Conservation (phyloP, 1,284 basidiomycete species). For the Fomitopsis palustris region DNA sequence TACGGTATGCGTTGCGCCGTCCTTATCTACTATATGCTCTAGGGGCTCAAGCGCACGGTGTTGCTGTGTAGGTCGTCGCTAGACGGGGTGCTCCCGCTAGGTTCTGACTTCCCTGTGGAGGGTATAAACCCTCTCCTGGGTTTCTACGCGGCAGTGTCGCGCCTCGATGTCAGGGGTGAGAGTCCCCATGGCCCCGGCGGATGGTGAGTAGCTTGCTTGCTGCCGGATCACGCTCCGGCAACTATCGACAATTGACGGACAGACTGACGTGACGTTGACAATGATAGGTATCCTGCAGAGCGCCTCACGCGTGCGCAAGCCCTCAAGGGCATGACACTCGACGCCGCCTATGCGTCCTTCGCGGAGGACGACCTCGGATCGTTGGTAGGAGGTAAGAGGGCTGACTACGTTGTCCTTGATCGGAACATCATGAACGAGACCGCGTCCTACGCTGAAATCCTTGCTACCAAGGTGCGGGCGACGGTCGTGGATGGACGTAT, state of each 20-base stretch:
- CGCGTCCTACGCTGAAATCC: constrained; percentile 52
- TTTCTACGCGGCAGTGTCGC: constrained; percentile 84
- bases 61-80: constrained; percentile 40
- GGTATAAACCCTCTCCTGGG: constrained; percentile 76
- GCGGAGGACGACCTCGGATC: constrained; percentile 69
- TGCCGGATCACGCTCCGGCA: background rate
- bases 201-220: constrained; percentile 51
- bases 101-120: constrained; percentile 92
- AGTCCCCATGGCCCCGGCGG: constrained; percentile 81
- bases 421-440: constrained; percentile 66
- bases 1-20: constrained; percentile 45
- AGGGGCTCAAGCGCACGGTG: constrained; percentile 1
- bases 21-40: background rate
- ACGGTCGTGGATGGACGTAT: constrained; percentile 76
- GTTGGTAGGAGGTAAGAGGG: constrained; percentile 71
- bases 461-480: constrained; percentile 50
- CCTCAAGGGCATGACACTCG: constrained; percentile 82
- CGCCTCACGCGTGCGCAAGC: constrained; percentile 73
- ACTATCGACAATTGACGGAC: background rate
- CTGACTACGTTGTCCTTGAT: constrained; percentile 84
- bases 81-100: constrained; percentile 65
- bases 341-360: constrained; percentile 86
- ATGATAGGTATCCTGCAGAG: constrained; percentile 64
- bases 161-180: constrained; percentile 62
- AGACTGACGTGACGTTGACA: background rate